These are phyloP conservation scores for Colletotrichum liaoningense DNA, from an alignment of 2,329 filamentous ascomycete genomes.

Conservation along the genomic window DNA sequence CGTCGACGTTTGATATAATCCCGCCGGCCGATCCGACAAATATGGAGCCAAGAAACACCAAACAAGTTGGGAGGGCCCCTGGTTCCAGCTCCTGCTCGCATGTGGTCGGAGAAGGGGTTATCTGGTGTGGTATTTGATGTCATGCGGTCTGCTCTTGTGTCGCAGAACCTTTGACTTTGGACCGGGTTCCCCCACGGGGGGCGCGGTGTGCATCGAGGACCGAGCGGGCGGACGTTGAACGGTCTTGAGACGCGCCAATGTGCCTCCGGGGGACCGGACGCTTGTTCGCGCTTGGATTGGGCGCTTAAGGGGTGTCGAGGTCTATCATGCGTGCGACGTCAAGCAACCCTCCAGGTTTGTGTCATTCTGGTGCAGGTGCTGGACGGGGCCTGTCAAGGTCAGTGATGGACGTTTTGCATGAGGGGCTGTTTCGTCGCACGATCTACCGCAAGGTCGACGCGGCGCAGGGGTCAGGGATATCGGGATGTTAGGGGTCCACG, in stretches of 20 bases:
- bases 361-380: neutral
- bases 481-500: conserved; percentile 17
- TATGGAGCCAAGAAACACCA: conserved; percentile 31
- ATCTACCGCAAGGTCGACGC: neutral
- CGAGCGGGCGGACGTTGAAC: conserved; percentile 23
- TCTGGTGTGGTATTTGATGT: conserved; percentile 14
- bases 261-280: conserved; percentile 1
- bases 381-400: neutral
- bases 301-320: conserved; percentile 8
- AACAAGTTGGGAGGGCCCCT: conserved; percentile 24
- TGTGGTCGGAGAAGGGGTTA: neutral
- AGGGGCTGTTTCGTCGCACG: conserved; percentile 13
- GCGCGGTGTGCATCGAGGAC: conserved; percentile 21
- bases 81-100: neutral
- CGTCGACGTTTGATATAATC: conserved; percentile 1
- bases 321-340: conserved; percentile 15
- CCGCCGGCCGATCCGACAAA: conserved; percentile 21
- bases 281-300: conserved; percentile 22
- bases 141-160: conserved; percentile 10
- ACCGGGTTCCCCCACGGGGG: conserved; percentile 34
- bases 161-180: conserved; percentile 17
- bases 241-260: conserved; percentile 29
- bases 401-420: neutral
- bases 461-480: conserved; percentile 6
- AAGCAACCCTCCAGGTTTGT: neutral